A percentile compares a stretch with the other conserved stretches of the same genome.
Conservation (phyloP, 2,329 filamentous ascomycete genomes). For the Penicillium digitatum region DNA sequence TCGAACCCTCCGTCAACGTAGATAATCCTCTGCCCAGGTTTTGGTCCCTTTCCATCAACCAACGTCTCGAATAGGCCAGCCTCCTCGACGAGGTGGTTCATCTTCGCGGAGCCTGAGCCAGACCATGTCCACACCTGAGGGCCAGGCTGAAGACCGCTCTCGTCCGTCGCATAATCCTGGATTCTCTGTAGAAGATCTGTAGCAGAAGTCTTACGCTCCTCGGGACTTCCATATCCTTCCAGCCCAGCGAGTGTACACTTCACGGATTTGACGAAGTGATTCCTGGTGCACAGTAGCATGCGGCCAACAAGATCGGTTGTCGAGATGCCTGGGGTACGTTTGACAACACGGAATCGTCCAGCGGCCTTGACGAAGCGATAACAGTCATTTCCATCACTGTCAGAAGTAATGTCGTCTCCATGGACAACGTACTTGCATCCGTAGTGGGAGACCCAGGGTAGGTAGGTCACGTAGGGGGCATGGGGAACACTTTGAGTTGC, state of each 20-base stretch:
- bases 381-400: slow-evolving; percentile 89
- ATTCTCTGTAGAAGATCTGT: slow-evolving; percentile 72
- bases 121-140: slow-evolving; percentile 84
- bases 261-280: slow-evolving; percentile 84
- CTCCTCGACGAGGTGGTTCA: slow-evolving; percentile 50
- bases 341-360: slow-evolving; percentile 91
- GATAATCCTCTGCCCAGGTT: slow-evolving; percentile 75
- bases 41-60: slow-evolving; percentile 66
- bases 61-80: slow-evolving; percentile 63
- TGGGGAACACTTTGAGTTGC: slow-evolving; percentile 76
- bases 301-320: slow-evolving; percentile 97
- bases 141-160: slow-evolving; percentile 71
- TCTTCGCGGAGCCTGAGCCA: slow-evolving; percentile 36
- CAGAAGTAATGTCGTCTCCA: slow-evolving; percentile 94
- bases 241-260: slow-evolving; percentile 63
- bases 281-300: slow-evolving; percentile 94
- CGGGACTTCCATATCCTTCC: slow-evolving; percentile 66
- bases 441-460: slow-evolving; percentile 92
- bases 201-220: slow-evolving; percentile 63
- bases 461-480: slow-evolving; percentile 90
- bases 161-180: slow-evolving; percentile 80
- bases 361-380: slow-evolving; percentile 97
- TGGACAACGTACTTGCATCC: slow-evolving; percentile 95
- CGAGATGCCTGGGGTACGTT: slow-evolving; percentile 91
- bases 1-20: slow-evolving; percentile 98